Base-by-base conservation (phyloP, 805 yeast species). In the Nakazawaea wickerhamii region DNA sequence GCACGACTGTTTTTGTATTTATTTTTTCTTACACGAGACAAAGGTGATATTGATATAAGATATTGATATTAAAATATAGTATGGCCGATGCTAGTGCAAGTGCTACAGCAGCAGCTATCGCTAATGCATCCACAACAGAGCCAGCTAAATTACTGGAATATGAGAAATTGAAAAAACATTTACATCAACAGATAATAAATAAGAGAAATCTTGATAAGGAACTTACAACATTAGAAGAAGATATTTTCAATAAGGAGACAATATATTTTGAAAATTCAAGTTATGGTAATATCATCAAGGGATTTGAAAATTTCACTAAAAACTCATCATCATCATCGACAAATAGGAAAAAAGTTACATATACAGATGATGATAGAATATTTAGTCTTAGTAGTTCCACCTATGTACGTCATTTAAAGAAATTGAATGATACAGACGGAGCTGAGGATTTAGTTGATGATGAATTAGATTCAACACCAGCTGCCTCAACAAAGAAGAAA, bases 281-380 rank as follows among this genome's bases (percentile, higher is more conserved):
- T 22, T 75, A 75, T 43, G 90, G 96, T 0, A 90, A 87, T 59
- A 82, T 91, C 21, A 84, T 88, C n/a, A 83, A 84, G 49, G 98
- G 98, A 1, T 90, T 89, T 54, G 96, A 90, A 38, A 83, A 78
- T 52, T 84, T 85, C 55, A 70, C 81, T 38, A 84, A 83, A 50
- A 61, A 65, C 20, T 54, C 63, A 3, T 33, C 55, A 1, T 13
- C 46, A 5, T 53, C 70, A n/a, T 57, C 54, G 43, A 28, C 11
- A 7, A 44, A 41, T 30, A 68, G 67, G 61, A 70, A 73, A 55
- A 68, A 77, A 61, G 64, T 74, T 46, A 57, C 70, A 40, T 73
- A 75, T 63, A 67, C 79, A 0, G 91, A 85, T 48, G 84, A 82
- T 27, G 96, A 88, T 54, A 77, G 95, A 37, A 75, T 88, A 4